Base-by-base conservation (phyloP, 768 basidiomycete genomes). In the Amylocystis lapponica region DNA sequence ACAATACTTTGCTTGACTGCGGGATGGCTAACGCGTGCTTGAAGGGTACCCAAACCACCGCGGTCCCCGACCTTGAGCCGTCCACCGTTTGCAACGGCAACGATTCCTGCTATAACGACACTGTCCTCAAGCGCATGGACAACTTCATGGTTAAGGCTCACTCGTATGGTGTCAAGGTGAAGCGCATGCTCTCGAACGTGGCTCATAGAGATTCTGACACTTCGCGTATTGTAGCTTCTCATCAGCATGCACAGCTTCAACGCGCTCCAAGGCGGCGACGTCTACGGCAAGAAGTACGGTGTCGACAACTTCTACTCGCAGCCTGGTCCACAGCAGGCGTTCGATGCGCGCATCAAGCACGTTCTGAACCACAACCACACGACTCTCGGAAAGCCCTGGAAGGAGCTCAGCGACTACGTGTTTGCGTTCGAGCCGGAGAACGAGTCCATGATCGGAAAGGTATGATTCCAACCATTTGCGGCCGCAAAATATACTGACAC, bases 391-490 rank as follows among this genome's bases (percentile, higher is more conserved):
- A 53, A 56, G 41, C 64, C 66, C 3, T 68, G 68, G 68, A 66
- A 63, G 45, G 57, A 65, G 36, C 54, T 69, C 4, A 55, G 39
- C 35, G 57, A 60, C 19, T 60, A 69, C 46, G 66, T 69, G 41
- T 66, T 67, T 39, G 68, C 56, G 1, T 62, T 62, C 42, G 64
- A 67, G 54, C 63, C 66, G 7, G 61, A 68, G 50, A 66, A 68
- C 36, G 65, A 67, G 27, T 54, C 57, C 2, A 58, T 62, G 60
- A 64, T 62, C 27, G 58, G 59, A n/a, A 48, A 56, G 40, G 54
- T 53, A 29, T n/a, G 17, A 38, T 5, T 26, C 25, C 19, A 19
- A 19, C 36, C 2, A 27, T 31, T 30, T 25, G 34, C 21, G n/a
- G n/a, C n/a, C n/a, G n/a, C n/a, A n/a, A n/a, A n/a, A n/a, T n/a